Conservation (phyloP, 345 rosid genomes). For the Eucalyptus curtisii region DNA sequence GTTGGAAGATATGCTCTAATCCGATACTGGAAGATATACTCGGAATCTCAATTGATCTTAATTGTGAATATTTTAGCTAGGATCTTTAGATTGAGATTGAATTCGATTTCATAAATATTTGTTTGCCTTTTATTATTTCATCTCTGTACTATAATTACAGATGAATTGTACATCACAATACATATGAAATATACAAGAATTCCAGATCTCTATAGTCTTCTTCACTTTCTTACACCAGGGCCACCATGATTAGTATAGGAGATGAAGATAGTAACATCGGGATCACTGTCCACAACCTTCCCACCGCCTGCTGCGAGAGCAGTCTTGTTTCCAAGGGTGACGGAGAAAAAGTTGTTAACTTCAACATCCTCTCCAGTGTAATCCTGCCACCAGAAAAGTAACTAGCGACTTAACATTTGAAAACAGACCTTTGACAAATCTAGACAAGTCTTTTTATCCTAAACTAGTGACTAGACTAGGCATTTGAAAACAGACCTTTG, state of each 20-base stretch:
- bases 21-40: no score
- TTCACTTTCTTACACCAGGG: no score
- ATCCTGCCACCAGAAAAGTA: constrained; percentile 35
- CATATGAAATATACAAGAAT: no score
- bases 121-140: no score
- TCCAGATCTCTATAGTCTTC: no score
- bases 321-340: constrained; percentile 57
- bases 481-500: constrained; percentile 36
- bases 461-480: not conserved
- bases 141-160: no score
- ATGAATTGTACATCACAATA: no score
- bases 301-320: constrained; percentile 72
- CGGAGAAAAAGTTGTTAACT: constrained; percentile 64
- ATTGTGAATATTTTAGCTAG: no score
- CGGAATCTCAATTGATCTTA: no score
- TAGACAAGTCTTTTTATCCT: not conserved
- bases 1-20: no score
- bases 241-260: constrained; percentile 87
- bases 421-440: not conserved
- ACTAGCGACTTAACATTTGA: not conserved
- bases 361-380: constrained; percentile 70
- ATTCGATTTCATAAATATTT: no score
- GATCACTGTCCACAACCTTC: constrained; percentile 84
- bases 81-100: no score
- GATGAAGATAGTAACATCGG: constrained; percentile 81